A percentile compares a stretch with the other conserved stretches of the same genome.
Conservation (phyloP, 441 rosid genomes). For the Bruguiera hainesii region DNA sequence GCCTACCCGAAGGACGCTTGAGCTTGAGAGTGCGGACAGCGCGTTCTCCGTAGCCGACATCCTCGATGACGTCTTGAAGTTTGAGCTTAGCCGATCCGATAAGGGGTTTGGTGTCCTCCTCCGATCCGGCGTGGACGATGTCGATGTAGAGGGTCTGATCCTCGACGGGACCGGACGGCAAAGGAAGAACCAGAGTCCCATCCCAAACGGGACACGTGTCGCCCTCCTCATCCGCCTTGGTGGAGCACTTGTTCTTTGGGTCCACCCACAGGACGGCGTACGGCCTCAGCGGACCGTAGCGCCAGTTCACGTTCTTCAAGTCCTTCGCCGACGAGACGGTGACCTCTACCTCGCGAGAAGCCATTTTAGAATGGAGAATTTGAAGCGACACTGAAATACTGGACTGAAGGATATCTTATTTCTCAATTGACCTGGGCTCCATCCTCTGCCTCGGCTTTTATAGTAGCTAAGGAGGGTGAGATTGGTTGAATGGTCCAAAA, state of each 20-base stretch:
- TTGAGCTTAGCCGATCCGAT: conserved; percentile 67
- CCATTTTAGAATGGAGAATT: conserved; percentile 19
- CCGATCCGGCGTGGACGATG: conserved; percentile 69
- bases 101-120: conserved; percentile 64
- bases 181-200: conserved; percentile 43
- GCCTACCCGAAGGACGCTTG: conserved; percentile 88
- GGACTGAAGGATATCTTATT: neutral
- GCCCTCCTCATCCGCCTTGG: conserved; percentile 61
- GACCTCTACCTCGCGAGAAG: conserved; percentile 49
- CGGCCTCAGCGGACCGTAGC: conserved; percentile 58
- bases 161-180: conserved; percentile 42
- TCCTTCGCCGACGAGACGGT: conserved; percentile 66
- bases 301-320: conserved; percentile 90
- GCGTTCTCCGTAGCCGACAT: conserved; percentile 47
- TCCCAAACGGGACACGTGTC: conserved; percentile 71
- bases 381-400: neutral
- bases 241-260: conserved; percentile 45
- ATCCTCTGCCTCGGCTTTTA: no score
- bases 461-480: no score
- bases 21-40: conserved; percentile 37
- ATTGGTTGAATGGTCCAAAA: no score
- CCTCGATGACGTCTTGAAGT: conserved; percentile 58
- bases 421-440: no score
- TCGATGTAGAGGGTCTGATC: conserved; percentile 49
- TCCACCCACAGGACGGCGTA: conserved; percentile 85